Evolutionary conservation across 2,329 filamentous ascomycete species (phyloP).

Genomic region (Atkinsonella hypoxylon): DNA sequence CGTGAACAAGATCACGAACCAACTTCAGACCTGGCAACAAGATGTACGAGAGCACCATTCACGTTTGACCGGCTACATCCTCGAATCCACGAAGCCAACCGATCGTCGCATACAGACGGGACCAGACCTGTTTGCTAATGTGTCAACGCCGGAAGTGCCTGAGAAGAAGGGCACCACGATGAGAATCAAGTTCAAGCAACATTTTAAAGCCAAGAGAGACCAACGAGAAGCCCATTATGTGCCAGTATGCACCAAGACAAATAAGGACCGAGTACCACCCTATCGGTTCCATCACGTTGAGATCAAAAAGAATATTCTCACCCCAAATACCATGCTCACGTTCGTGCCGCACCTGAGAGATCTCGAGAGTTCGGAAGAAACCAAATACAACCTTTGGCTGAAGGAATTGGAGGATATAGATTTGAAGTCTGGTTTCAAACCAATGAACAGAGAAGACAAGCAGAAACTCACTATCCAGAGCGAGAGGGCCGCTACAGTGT

Average conservation of each 20-base stretch:
- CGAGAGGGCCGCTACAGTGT: conserved; percentile 38
- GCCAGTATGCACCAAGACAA: conserved; percentile 35
- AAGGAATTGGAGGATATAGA: conserved; percentile 46
- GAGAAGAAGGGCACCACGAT: conserved; percentile 29
- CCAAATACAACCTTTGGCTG: conserved; percentile 43
- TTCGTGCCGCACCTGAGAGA: conserved; percentile 49
- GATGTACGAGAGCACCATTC: conserved; percentile 35
- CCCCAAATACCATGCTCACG: conserved; percentile 47
- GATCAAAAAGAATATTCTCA: conserved; percentile 46
- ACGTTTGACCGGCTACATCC: conserved; percentile 30
- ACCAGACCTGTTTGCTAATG: conserved; percentile 34
- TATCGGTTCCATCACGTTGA: conserved; percentile 50
- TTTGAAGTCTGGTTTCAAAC: conserved; percentile 43
- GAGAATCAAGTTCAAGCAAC: conserved; percentile 40
- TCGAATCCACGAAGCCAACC: conserved; percentile 31
- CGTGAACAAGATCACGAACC: conserved; percentile 28
- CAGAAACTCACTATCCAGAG: conserved; percentile 34
- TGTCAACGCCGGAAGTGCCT: conserved; percentile 25
- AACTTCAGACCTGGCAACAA: conserved; percentile 26
- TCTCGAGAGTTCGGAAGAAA: conserved; percentile 43
- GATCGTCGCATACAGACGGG: conserved; percentile 29
- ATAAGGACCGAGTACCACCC: conserved; percentile 39
- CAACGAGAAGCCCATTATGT: conserved; percentile 28
- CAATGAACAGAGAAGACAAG: conserved; percentile 40
- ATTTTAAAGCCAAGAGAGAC: conserved; percentile 31